phyloP scores from a whole-genome alignment of 2,329 filamentous ascomycete species.

The Fusarium marasasianum region DNA sequence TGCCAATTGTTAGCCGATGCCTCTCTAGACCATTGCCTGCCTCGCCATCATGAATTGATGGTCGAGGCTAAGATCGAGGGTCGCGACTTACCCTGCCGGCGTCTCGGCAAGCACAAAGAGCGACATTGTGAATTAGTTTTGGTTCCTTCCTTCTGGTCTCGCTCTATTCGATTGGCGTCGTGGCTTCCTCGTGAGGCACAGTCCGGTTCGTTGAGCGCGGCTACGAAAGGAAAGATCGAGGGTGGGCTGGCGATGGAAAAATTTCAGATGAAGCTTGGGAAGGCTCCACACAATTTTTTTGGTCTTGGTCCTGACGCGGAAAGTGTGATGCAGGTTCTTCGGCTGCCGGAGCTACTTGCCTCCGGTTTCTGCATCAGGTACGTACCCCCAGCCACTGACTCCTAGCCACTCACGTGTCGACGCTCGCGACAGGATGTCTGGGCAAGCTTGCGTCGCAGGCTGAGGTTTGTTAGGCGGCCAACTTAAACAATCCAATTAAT shows the following conservation, averaged over 20 bases:
- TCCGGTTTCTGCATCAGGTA: slow-evolving; percentile 33
- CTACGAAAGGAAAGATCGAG: slow-evolving; percentile 47
- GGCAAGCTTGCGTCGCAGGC: slow-evolving; percentile 35
- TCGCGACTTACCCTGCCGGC: slow-evolving; percentile 73
- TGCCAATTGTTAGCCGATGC: slow-evolving; percentile 54
- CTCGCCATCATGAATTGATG: slow-evolving; percentile 10
- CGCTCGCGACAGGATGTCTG: slow-evolving; percentile 27
- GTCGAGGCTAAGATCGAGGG: slow-evolving; percentile 10
- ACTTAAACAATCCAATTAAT: slow-evolving; percentile 36
- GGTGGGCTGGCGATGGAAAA: slow-evolving; percentile 51
- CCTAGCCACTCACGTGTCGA: slow-evolving; percentile 44
- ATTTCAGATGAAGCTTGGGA: slow-evolving; percentile 52
- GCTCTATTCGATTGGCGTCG: slow-evolving; percentile 46
- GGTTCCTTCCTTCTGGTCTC: slow-evolving; percentile 45
- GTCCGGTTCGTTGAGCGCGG: slow-evolving; percentile 49
- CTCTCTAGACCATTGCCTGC: slow-evolving; percentile 8
- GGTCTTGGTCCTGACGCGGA: slow-evolving; percentile 35
- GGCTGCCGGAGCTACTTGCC: slow-evolving; percentile 39
- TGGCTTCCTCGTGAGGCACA: slow-evolving; percentile 50
- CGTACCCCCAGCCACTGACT: slow-evolving; percentile 15
- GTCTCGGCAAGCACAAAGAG: slow-evolving; percentile 95
- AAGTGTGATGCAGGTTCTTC: slow-evolving; percentile 42
- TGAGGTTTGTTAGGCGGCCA: slow-evolving; percentile 42
- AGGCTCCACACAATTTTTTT: slow-evolving; percentile 54
- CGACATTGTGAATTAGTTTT: slow-evolving; percentile 70